Conservation (phyloP, 768 basidiomycete genomes). For the Xerocomellus intermedius region DNA sequence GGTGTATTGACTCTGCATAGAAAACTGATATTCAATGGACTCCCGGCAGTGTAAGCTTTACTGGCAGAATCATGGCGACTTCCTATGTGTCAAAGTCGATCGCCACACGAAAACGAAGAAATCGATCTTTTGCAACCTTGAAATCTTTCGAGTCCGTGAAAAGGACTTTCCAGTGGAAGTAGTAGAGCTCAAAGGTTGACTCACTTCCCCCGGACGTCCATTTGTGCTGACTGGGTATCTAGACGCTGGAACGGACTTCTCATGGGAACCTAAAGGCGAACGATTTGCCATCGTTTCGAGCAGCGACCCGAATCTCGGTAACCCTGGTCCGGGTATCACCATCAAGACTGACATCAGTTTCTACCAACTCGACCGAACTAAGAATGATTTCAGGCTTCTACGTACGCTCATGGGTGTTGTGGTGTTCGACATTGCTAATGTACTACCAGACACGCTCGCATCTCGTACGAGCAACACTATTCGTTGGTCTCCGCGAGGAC, state of each 20-base stretch:
- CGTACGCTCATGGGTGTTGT: slow-evolving; percentile 47
- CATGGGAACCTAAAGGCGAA: slow-evolving; percentile 98
- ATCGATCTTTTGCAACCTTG: slow-evolving; percentile 96
- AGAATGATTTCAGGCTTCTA: slow-evolving; percentile 92
- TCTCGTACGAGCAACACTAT: slow-evolving; percentile 89
- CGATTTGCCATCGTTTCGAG: slow-evolving; percentile 95
- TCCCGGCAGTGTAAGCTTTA: slow-evolving; percentile 83
- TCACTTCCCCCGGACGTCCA: neutral
- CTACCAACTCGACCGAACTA: slow-evolving; percentile 88
- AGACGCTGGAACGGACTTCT: slow-evolving; percentile 95
- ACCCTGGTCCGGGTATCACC: slow-evolving; percentile 86
- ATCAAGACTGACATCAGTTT: slow-evolving; percentile 96
- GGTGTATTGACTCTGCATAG: slow-evolving; percentile 27
- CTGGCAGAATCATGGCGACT: slow-evolving; percentile 99
- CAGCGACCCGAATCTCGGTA: slow-evolving; percentile 89
- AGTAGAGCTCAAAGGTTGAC: slow-evolving; percentile 88
- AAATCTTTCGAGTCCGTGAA: slow-evolving; percentile 96
- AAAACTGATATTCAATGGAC: neutral
- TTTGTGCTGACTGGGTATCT: slow-evolving; percentile 14
- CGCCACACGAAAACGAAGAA: slow-evolving; percentile 99
- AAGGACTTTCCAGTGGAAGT: slow-evolving; percentile 98
- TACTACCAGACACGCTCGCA: slow-evolving; percentile 62
- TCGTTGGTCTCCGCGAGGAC: slow-evolving; percentile 94
- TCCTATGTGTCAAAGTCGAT: slow-evolving; percentile 98
- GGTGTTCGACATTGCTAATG: slow-evolving; percentile 2